phyloP scores from a whole-genome alignment of 768 basidiomycete species.

The Russula brevipes region DNA sequence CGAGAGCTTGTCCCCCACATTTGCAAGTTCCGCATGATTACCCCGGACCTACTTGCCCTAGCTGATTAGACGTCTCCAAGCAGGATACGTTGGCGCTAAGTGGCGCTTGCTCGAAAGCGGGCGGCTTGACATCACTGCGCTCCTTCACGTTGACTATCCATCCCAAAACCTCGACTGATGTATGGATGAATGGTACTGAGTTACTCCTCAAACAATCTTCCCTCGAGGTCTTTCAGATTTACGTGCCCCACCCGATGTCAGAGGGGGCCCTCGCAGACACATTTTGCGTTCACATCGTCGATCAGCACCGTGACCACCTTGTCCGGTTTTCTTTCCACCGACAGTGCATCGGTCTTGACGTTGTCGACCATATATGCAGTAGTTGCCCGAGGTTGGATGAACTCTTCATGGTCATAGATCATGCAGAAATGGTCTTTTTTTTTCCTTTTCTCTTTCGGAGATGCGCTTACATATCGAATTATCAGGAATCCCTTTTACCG shows the following conservation, averaged over 20 bases:
- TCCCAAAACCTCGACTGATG: slow-evolving; percentile 25
- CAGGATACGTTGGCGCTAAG: slow-evolving; percentile 54
- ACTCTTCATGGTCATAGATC: slow-evolving; percentile 56
- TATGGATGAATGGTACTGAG: slow-evolving; percentile 44
- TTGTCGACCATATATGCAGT: slow-evolving; percentile 50
- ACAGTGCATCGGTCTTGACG: slow-evolving; percentile 48
- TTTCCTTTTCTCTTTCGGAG: neutral
- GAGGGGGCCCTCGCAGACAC: slow-evolving; percentile 39
- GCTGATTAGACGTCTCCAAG: neutral
- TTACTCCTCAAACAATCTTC: slow-evolving; percentile 45
- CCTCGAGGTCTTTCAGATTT: slow-evolving; percentile 58
- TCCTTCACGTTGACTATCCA: slow-evolving; percentile 56
- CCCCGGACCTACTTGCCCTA: neutral
- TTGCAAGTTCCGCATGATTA: slow-evolving; percentile 41
- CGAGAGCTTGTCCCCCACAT: slow-evolving; percentile 55
- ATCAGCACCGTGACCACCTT: slow-evolving; percentile 47
- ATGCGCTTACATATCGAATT: neutral
- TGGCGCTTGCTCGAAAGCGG: slow-evolving; percentile 33
- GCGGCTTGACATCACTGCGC: slow-evolving; percentile 41
- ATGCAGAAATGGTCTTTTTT: slow-evolving; percentile 40
- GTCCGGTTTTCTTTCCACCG: slow-evolving; percentile 58
- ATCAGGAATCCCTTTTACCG: slow-evolving; percentile 39
- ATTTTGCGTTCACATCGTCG: slow-evolving; percentile 50
- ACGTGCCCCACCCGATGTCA: slow-evolving; percentile 43
- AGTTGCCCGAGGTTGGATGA: slow-evolving; percentile 52